Evolutionary conservation across 345 rosid genomes (phyloP).

Genomic region (Acer negundo): DNA sequence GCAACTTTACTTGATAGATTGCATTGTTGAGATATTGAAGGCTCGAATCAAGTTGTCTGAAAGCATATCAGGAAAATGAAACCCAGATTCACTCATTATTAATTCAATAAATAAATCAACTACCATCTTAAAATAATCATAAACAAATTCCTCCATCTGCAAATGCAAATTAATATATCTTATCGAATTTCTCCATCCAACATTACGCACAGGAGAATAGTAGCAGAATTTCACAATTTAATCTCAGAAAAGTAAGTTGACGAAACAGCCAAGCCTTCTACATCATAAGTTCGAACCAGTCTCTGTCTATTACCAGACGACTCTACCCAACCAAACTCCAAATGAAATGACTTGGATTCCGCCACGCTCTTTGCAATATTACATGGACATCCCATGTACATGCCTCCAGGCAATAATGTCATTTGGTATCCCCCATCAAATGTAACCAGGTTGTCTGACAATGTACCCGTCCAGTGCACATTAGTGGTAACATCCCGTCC

Average conservation of each 20-base stretch:
- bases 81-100: too few relatives aligned
- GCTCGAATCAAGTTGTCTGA: too few relatives aligned
- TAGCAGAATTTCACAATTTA: slow-evolving; percentile 40
- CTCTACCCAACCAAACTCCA: slow-evolving; percentile 90
- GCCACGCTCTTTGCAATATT: slow-evolving; percentile 66
- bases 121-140: too few relatives aligned
- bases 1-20: not conserved
- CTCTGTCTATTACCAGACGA: slow-evolving; percentile 67
- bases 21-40: not conserved
- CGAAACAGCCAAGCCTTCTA: slow-evolving; percentile 84
- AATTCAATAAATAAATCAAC: too few relatives aligned
- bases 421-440: slow-evolving; percentile 77
- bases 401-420: slow-evolving; percentile 76
- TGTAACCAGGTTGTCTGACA: slow-evolving; percentile 53
- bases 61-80: too few relatives aligned
- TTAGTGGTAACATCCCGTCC: slow-evolving; percentile 43
- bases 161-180: too few relatives aligned
- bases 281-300: slow-evolving; percentile 77
- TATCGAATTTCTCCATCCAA: too few relatives aligned
- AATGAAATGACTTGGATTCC: slow-evolving; percentile 73
- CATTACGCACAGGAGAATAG: not conserved
- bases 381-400: slow-evolving; percentile 87
- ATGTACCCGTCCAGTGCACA: slow-evolving; percentile 66
- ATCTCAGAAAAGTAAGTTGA: slow-evolving; percentile 74
- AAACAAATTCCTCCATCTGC: too few relatives aligned